A percentile compares a stretch with the other conserved stretches of the same genome.
phyloP scores from a whole-genome alignment of 129 eudicot genomes.

The Glebionis coronaria region DNA sequence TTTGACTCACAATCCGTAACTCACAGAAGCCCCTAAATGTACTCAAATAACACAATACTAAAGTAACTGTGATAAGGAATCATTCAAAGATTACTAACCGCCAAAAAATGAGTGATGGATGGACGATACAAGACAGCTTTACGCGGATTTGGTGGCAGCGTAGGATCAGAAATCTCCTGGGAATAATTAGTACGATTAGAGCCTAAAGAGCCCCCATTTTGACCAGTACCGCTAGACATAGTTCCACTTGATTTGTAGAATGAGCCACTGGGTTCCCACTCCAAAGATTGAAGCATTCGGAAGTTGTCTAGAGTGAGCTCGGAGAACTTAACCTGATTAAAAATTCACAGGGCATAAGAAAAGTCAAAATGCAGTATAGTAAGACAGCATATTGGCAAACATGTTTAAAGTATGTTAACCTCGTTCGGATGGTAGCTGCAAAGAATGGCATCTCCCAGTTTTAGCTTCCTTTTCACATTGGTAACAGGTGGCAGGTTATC shows the following conservation, averaged over 20 bases:
- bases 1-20: too few species aligned
- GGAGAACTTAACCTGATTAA: slow-evolving; percentile 73
- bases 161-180: slow-evolving; percentile 84
- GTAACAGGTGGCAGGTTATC: slow-evolving; percentile 56
- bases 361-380: slow-evolving; percentile 3
- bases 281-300: slow-evolving; percentile 91
- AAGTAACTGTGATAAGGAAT: not conserved
- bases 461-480: slow-evolving; percentile 60
- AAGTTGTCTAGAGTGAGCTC: slow-evolving; percentile 88
- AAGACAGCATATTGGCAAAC: not conserved
- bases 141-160: slow-evolving; percentile 92
- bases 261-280: slow-evolving; percentile 97
- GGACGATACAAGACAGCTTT: slow-evolving; percentile 94
- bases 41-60: not conserved
- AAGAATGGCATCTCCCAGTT: slow-evolving; percentile 67
- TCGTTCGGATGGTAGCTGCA: slow-evolving; percentile 89
- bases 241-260: slow-evolving; percentile 62
- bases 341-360: slow-evolving; percentile 11
- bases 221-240: slow-evolving; percentile 43
- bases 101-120: slow-evolving; percentile 82
- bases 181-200: slow-evolving; percentile 43
- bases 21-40: not conserved
- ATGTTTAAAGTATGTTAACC: slow-evolving; percentile 38
- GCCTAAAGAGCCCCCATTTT: slow-evolving; percentile 36
- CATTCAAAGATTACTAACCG: slow-evolving; percentile 52